phyloP scores from a whole-genome alignment of 169 alveolate species.

The Cyclospora cayetanensis region DNA sequence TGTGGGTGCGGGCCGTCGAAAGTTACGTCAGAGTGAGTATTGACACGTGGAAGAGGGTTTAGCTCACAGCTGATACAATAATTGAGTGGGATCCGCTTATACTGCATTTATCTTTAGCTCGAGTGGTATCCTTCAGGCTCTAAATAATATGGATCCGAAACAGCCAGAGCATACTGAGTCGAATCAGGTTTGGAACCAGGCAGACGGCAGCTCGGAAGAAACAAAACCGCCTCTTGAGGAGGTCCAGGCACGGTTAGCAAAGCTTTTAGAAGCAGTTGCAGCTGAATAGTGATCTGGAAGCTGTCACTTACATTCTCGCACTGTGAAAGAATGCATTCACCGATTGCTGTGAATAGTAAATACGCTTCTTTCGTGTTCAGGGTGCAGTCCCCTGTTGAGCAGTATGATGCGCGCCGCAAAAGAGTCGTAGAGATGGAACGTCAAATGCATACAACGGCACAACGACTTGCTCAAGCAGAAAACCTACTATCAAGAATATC shows the following conservation, averaged over 20 bases:
- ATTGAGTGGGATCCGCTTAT: no score
- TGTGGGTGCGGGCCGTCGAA: conserved; percentile 92
- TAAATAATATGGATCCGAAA: conserved; percentile 46
- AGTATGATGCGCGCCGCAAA: conserved; percentile 28
- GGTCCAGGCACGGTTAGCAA: conserved; percentile 40
- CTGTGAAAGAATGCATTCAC: neutral
- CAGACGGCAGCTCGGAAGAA: conserved; percentile 35
- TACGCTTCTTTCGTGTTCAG: neutral
- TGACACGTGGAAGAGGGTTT: neutral
- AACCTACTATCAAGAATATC: conserved; percentile 47
- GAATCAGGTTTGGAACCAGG: conserved; percentile 1
- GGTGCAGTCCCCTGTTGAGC: conserved; percentile 51
- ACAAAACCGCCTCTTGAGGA: conserved; percentile 38
- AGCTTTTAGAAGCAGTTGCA: neutral
- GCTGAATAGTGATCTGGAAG: neutral
- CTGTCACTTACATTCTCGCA: neutral
- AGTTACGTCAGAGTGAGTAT: conserved; percentile 81
- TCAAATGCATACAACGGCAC: conserved; percentile 41
- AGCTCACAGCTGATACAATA: no score
- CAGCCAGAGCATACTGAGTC: neutral
- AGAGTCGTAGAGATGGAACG: conserved; percentile 46
- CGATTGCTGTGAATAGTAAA: neutral
- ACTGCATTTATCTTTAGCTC: no score
- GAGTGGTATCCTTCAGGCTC: neutral
- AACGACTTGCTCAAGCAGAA: conserved; percentile 47